These are phyloP conservation scores for Ceratocystis alfenasii DNA, from an alignment of 2,329 filamentous ascomycete species.

Conservation along the genomic window DNA sequence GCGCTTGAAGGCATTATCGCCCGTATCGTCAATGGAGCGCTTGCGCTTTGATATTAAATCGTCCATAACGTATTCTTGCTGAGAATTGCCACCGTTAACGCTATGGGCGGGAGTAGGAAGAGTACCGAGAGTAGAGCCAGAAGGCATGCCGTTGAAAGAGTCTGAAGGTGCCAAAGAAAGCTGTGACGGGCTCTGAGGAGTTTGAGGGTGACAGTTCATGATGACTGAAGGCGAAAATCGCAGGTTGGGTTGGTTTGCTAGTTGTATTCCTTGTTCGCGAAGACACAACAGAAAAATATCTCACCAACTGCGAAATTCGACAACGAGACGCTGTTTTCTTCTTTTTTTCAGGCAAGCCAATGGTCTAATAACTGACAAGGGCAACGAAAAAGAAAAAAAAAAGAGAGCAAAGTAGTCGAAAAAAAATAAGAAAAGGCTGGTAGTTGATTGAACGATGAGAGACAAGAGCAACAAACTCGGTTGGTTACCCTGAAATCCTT, in stretches of 20 bases:
- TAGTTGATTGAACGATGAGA: not conserved
- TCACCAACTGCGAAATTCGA: not conserved
- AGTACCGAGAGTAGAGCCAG: conserved; percentile 37
- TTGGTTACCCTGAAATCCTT: not conserved
- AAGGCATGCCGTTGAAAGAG: conserved; percentile 40
- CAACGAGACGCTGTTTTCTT: not conserved
- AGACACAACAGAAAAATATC: not conserved
- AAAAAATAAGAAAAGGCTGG: no score
- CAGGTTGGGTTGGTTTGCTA: not conserved
- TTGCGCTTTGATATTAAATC: conserved; percentile 51
- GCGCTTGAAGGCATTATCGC: conserved; percentile 49
- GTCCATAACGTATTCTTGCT: conserved; percentile 30
- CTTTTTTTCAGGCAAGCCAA: not conserved
- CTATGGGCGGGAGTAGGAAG: conserved; percentile 52
- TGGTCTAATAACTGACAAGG: not conserved
- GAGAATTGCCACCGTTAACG: conserved; percentile 44
- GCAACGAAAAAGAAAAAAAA: not conserved
- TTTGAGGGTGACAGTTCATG: conserved; percentile 57
- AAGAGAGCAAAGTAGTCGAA: no score
- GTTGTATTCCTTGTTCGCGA: not conserved
- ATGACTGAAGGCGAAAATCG: conserved; percentile 30
- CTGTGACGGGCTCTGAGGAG: conserved; percentile 55
- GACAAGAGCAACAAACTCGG: not conserved
- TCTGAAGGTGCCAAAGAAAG: conserved; percentile 44
- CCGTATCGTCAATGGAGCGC: conserved; percentile 44